These are phyloP conservation scores for Cladophialophora yegresii DNA, from an alignment of 2,329 filamentous ascomycete species.

Conservation along the genomic window DNA sequence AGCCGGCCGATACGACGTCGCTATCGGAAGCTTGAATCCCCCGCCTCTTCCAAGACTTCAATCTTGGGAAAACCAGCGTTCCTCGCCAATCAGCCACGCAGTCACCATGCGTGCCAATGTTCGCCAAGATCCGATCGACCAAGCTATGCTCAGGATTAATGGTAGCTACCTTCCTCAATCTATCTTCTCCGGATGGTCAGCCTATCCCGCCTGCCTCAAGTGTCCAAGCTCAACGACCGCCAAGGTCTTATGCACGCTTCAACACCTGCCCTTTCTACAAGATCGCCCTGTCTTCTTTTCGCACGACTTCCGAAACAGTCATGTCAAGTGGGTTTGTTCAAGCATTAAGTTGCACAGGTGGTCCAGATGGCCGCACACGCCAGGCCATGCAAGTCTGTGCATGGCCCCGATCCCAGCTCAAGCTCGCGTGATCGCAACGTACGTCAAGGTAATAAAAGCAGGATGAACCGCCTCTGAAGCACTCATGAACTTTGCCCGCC, in stretches of 20 bases:
- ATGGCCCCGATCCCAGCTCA: neutral
- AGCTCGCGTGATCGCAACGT: neutral
- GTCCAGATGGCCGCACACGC: neutral
- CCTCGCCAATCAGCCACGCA: neutral
- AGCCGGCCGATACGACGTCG: neutral
- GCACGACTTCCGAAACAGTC: conserved; percentile 5
- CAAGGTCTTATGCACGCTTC: conserved; percentile 2
- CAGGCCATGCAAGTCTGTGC: neutral
- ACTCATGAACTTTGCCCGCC: neutral
- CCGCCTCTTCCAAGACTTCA: neutral
- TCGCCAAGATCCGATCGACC: conserved; percentile 1
- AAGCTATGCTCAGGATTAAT: neutral
- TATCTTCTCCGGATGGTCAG: neutral
- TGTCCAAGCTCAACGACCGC: neutral
- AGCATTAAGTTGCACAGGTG: neutral
- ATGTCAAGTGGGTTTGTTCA: neutral
- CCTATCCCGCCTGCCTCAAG: neutral
- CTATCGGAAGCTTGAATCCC: conserved; percentile 8
- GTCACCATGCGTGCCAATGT: conserved; percentile 2
- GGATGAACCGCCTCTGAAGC: too few species aligned
- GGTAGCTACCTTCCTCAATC: conserved; percentile 2
- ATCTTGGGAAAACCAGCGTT: neutral
- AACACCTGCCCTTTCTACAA: neutral
- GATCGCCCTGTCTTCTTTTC: neutral
- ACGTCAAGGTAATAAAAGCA: neutral